Evolutionary conservation across 2,329 filamentous ascomycete genomes (phyloP), one percentile per base, ranked within the genome.

Genomic region (Penicillium oxalicum): DNA sequence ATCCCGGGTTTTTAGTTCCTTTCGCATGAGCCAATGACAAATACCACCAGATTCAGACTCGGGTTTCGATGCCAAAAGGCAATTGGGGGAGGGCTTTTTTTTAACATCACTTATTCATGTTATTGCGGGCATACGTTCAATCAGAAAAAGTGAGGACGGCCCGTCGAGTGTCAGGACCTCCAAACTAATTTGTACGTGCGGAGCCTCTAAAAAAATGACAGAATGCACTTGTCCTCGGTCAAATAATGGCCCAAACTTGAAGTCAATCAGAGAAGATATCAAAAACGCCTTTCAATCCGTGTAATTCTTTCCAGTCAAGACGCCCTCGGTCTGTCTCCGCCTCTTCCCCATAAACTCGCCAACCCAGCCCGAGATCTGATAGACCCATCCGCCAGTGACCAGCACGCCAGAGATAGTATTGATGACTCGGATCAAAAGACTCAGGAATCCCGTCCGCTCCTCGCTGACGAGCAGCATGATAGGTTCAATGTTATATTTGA

Each of bases 401-500:
- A 98, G 74, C 18, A 96, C 89, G 11, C 93, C 93, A 51, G 83
- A 88, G 9, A 96, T 77, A 13, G 97, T 86, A 70, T 98, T 98
- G 56, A 97, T 84, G 44, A 96, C 72, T 65, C 91, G 83, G 56
- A 97, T 79, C 39, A 91, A 52, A 59, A 98, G 81, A 25, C 79
- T 76, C 56, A 95, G 71, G 50, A 95, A 75, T 38, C 87, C 78
- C 49, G 85, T 84, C 63, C 90, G 82, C 62, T 83, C 82, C 73
- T 97, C 91, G 53, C 86, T 85, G 37, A 98, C 85, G 27, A 86
- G 84, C 45, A 98, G 76, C 67, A 93, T 74, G 61, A 98, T 91
- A 1, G 93, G 93, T 76, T 98, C 93, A 60, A 98, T 96, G 67
- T 97, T 91, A 73, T 95, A 98, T 74, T 97, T 98, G 79, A 98